A percentile compares a stretch with the other conserved stretches of the same genome.
phyloP scores from a whole-genome alignment of 768 basidiomycete species.

The Termitomyces sp. region DNA sequence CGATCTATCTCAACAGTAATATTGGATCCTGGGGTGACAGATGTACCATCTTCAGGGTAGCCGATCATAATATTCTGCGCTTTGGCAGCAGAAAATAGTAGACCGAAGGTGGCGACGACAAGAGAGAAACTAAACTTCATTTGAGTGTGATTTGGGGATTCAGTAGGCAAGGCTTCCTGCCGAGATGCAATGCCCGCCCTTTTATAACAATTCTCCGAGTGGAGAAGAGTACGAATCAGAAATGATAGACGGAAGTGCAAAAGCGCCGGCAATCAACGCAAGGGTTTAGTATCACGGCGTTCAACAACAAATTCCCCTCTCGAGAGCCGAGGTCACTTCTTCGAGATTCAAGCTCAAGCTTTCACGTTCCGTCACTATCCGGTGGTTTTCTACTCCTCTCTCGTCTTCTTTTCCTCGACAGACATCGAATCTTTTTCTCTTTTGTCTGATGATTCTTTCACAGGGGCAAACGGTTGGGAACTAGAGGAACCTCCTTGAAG shows the following conservation, averaged over 20 bases:
- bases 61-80: slow-evolving; percentile 39
- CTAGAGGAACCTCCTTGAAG: background rate
- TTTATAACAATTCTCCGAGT: background rate
- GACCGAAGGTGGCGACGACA: background rate
- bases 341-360: background rate
- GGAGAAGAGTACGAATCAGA: background rate
- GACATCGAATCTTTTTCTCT: background rate
- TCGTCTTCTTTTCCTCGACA: background rate
- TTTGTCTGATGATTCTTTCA: background rate
- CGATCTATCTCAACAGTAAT: slow-evolving; percentile 42
- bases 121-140: slow-evolving; percentile 1
- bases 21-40: slow-evolving; percentile 29
- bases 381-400: background rate
- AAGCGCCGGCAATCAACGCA: background rate
- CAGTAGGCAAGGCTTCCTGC: background rate
- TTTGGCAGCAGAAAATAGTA: slow-evolving; percentile 26
- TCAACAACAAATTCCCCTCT: background rate
- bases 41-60: slow-evolving; percentile 27
- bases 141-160: background rate
- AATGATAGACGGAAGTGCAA: background rate
- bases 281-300: too few relatives aligned
- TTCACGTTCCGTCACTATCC: background rate
- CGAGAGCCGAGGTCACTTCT: too few relatives aligned
- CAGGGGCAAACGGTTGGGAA: background rate
- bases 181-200: background rate